Evolutionary conservation across 176 grass and related monocot species (phyloP).

Genomic region (Oryza longistaminata): DNA sequence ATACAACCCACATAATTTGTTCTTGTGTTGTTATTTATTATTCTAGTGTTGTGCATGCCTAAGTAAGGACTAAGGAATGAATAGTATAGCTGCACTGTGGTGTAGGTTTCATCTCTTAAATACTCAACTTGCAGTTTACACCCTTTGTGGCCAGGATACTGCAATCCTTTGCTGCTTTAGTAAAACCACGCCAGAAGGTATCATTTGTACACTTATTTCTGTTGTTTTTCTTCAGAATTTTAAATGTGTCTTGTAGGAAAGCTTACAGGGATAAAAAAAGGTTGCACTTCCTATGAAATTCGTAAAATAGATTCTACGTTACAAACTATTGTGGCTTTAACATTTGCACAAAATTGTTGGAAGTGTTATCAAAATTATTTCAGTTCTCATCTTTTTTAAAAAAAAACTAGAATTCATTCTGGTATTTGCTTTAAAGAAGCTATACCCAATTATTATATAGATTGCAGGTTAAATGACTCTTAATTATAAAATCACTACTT

Average conservation of each 20-base stretch:
- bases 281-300: no score
- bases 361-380: neutral
- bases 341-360: neutral
- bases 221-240: neutral
- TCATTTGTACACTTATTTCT: neutral
- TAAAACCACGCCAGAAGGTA: neutral
- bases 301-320: neutral
- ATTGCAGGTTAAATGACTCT: no score
- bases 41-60: neutral
- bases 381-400: no score
- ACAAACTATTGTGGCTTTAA: neutral
- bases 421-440: no score
- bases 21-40: neutral
- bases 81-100: neutral
- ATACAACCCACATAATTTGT: neutral
- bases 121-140: neutral
- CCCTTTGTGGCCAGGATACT: neutral
- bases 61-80: neutral
- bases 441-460: no score
- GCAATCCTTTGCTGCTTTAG: neutral
- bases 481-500: no score
- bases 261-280: neutral
- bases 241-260: neutral
- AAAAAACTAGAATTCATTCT: no score
- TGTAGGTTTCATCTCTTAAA: neutral